Percentiles rank a stretch among this genome's conserved stretches.
Evolutionary conservation across 1,284 basidiomycete species (phyloP).

Genomic region (Somion occarium): DNA sequence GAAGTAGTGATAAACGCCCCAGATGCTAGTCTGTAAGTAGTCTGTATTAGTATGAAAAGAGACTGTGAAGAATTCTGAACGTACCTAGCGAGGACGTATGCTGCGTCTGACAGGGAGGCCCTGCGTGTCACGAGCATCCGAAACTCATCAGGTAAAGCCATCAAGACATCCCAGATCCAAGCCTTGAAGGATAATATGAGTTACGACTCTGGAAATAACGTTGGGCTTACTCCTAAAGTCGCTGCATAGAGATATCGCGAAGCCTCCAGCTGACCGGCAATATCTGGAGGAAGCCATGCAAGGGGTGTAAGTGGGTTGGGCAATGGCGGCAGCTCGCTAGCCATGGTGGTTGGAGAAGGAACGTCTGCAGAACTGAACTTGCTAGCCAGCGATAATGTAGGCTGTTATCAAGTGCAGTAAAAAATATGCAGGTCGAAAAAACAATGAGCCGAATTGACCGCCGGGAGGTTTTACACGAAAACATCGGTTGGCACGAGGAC

Average conservation of each 20-base stretch:
- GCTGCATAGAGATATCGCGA: constrained; percentile 13
- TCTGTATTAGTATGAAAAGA: background rate
- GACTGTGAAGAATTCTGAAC: background rate
- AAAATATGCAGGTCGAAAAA: too few relatives aligned
- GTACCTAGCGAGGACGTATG: constrained; percentile 12
- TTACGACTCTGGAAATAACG: background rate
- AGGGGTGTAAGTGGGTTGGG: constrained; percentile 14
- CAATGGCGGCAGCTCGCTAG: background rate
- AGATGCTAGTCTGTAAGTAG: constrained; percentile 2
- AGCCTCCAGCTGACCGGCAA: constrained; percentile 13
- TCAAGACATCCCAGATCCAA: constrained; percentile 10
- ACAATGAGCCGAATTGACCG: too few relatives aligned
- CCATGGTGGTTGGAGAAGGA: background rate
- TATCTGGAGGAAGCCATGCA: constrained; percentile 13
- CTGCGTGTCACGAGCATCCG: constrained; percentile 2
- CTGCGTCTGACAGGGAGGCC: constrained; percentile 5
- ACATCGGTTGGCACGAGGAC: too few relatives aligned
- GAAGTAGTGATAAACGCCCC: constrained; percentile 6
- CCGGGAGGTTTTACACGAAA: too few relatives aligned
- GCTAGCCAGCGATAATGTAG: too few relatives aligned
- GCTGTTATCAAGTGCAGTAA: too few relatives aligned
- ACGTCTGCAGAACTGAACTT: too few relatives aligned
- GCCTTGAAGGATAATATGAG: background rate
- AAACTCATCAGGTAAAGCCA: constrained; percentile 6
- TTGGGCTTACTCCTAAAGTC: constrained; percentile 9